These are phyloP conservation scores for Beauveria brongniartii DNA, from an alignment of 2,329 filamentous ascomycete genomes.

Conservation along the genomic window DNA sequence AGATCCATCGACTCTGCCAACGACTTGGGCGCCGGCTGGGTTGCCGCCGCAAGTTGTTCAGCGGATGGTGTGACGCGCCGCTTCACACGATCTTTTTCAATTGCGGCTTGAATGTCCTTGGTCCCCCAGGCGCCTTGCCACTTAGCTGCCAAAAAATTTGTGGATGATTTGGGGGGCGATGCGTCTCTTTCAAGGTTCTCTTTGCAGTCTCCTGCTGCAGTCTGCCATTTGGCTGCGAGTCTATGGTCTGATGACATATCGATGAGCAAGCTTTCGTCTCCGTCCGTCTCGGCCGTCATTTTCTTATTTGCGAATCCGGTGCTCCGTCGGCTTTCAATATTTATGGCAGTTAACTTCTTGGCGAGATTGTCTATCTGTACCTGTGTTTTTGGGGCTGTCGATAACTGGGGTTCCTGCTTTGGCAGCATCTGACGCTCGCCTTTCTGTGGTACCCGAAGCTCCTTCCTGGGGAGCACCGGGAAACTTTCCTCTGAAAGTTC, in stretches of 20 bases:
- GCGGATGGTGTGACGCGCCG: not conserved
- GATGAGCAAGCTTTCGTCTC: not conserved
- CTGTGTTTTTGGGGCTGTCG: not conserved
- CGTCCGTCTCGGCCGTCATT: not conserved
- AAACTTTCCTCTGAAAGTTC: not conserved
- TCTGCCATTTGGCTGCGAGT: not conserved
- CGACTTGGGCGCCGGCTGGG: not conserved
- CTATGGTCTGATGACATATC: not conserved
- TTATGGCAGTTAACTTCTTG: not conserved
- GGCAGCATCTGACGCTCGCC: not conserved
- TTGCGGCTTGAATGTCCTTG: not conserved
- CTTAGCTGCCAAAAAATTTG: not conserved
- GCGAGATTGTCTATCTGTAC: not conserved
- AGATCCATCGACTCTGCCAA: not conserved
- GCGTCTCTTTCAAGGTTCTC: not conserved
- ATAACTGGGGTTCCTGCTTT: not conserved
- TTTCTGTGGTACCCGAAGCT: not conserved
- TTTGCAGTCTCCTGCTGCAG: not conserved
- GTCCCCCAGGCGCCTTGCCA: conserved; percentile 5
- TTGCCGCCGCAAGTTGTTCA: not conserved
- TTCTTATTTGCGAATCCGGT: not conserved
- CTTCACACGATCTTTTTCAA: not conserved
- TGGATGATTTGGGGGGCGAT: not conserved
- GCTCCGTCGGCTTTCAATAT: not conserved
- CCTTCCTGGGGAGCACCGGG: not conserved